Base-by-base conservation (phyloP, 1,284 basidiomycete genomes). In the Ceratobasidium sp. region DNA sequence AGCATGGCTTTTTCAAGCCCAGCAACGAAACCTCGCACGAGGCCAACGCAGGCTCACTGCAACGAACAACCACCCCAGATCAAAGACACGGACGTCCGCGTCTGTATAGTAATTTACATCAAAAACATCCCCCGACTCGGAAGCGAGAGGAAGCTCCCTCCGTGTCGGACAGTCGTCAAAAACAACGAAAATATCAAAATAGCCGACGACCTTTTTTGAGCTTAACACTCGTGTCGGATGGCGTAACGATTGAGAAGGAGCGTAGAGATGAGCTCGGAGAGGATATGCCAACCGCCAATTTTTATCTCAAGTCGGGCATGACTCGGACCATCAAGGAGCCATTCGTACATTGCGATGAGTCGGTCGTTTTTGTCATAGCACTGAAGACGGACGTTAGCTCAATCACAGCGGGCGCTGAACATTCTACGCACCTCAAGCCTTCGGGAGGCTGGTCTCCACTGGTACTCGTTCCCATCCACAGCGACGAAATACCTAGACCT, bases 291-390 rank as follows among this genome's bases (percentile, higher is more conserved):
- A 5, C 57, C 57, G 9, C 74, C 75, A 8, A 72, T 46, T 71
- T 76, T 76, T 38, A 76, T 71, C 46, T 76, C 73, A 2, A 76
- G 63, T 63, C 73, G 75, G 26, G 75, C 75, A 54, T 72, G 73
- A 21, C 49, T 69, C 13, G 63, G 52, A 28, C 75, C 75, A 14
- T 76, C 75, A 35, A 74, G 50, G 23, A 74, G 58, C 63, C 75
- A 76, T 52, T 76, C 74, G 58, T 76, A 76, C 8, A 75, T 62
- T 13, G 75, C 75, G n/a, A 76, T 54, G 8, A 76, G 66, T 11
- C 71, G 52, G 23, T 71, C 75, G 46, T 75, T 69, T 21, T 62
- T 50, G 47, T 76, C 72, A 38, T 73, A 74, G 43, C 75, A 76
- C 75, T 76, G 30, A n/a, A 23, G 4, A 2, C 41, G n/a, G 32